Evolutionary conservation across 2,329 filamentous ascomycete species (phyloP).

Genomic region (Fusarium sp.): DNA sequence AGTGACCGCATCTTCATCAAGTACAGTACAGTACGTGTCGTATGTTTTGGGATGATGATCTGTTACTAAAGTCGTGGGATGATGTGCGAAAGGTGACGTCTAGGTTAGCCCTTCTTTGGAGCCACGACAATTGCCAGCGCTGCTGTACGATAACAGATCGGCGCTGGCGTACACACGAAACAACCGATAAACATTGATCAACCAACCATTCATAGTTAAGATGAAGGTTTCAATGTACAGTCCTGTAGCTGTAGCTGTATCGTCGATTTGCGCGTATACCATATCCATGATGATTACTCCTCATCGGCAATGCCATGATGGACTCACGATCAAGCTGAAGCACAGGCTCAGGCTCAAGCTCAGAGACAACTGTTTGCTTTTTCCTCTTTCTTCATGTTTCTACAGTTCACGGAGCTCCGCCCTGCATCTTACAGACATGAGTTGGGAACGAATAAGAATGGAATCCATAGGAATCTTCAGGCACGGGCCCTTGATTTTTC

Average conservation of each 20-base stretch:
- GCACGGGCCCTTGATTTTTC: slow-evolving; percentile 21
- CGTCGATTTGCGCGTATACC: background rate
- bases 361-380: slow-evolving; percentile 18
- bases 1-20: background rate
- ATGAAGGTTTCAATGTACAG: background rate
- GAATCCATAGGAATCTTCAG: slow-evolving; percentile 18
- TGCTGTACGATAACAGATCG: slow-evolving; percentile 24
- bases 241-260: background rate
- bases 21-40: background rate
- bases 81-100: slow-evolving; percentile 29
- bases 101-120: slow-evolving; percentile 25
- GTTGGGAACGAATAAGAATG: slow-evolving; percentile 15
- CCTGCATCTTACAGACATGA: slow-evolving; percentile 17
- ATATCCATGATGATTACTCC: background rate
- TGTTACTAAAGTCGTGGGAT: slow-evolving; percentile 25
- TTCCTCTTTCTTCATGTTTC: background rate
- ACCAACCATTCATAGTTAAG: background rate
- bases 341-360: slow-evolving; percentile 24
- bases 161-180: slow-evolving; percentile 35
- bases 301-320: background rate
- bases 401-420: slow-evolving; percentile 7
- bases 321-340: slow-evolving; percentile 3
- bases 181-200: slow-evolving; percentile 8
- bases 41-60: slow-evolving; percentile 21
- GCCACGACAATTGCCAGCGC: slow-evolving; percentile 28